phyloP scores from a whole-genome alignment of 129 eudicot genomes.

The Logfia minima region DNA sequence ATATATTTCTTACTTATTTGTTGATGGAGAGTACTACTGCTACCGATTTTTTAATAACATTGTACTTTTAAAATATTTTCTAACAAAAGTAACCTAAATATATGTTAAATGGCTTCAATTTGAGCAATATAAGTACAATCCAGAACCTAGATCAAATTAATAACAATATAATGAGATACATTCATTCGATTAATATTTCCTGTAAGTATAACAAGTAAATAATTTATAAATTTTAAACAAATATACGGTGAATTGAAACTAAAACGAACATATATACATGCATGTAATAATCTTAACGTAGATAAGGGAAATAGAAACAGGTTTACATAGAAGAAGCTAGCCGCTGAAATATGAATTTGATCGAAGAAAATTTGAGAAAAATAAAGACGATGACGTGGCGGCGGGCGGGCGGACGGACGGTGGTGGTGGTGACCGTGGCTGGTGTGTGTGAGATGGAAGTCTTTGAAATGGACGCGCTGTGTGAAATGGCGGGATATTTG shows the following conservation, averaged over 20 bases:
- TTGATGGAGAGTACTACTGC: background rate
- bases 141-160: background rate
- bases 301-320: background rate
- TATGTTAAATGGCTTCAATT: background rate
- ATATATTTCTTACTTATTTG: background rate
- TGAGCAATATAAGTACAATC: background rate
- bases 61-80: background rate
- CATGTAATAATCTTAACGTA: no score
- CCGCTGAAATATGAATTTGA: slow-evolving; percentile 7
- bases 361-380: slow-evolving; percentile 3
- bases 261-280: no score
- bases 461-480: slow-evolving; percentile 14
- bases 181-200: slow-evolving; percentile 1
- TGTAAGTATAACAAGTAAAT: background rate
- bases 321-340: slow-evolving; percentile 14
- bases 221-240: background rate
- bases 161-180: no score
- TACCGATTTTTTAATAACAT: background rate
- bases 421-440: background rate
- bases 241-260: background rate
- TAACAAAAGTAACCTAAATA: background rate
- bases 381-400: background rate
- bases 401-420: slow-evolving; percentile 6
- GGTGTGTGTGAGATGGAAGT: background rate
- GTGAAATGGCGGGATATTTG: slow-evolving; percentile 22